Conservation (phyloP, 73 alveolate genomes). For the Paramecium octaurelia region DNA sequence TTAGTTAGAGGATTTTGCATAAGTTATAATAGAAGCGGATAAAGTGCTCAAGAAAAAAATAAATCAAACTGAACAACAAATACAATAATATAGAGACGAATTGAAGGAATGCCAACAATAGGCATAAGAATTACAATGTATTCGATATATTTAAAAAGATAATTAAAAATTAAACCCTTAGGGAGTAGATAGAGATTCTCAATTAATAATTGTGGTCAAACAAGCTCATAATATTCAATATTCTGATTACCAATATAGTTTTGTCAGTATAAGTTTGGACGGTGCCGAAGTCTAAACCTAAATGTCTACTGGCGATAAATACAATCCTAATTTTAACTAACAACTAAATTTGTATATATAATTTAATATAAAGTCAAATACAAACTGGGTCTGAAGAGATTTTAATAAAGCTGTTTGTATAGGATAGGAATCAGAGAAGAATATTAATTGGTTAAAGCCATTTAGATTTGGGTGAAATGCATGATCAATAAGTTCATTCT, state of each 20-base stretch:
- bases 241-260: neutral
- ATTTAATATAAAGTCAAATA: neutral
- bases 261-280: neutral
- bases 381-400: constrained; percentile 23
- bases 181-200: constrained; percentile 44
- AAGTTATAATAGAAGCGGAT: constrained; percentile 18
- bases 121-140: constrained; percentile 5
- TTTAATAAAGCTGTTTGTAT: neutral
- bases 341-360: neutral
- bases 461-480: constrained; percentile 8
- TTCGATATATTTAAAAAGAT: neutral
- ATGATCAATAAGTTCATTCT: constrained; percentile 28
- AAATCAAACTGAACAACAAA: neutral
- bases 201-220: neutral
- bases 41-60: constrained; percentile 28
- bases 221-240: neutral
- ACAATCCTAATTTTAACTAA: neutral
- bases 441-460: neutral
- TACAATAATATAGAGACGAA: neutral
- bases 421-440: neutral
- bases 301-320: neutral
- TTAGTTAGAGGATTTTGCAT: neutral
- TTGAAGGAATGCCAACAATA: neutral
- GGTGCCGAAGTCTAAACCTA: neutral
- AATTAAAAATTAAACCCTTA: neutral